These are phyloP conservation scores for Aspergillus tubingensis DNA, from an alignment of 2,329 filamentous ascomycete species.

Conservation along the genomic window DNA sequence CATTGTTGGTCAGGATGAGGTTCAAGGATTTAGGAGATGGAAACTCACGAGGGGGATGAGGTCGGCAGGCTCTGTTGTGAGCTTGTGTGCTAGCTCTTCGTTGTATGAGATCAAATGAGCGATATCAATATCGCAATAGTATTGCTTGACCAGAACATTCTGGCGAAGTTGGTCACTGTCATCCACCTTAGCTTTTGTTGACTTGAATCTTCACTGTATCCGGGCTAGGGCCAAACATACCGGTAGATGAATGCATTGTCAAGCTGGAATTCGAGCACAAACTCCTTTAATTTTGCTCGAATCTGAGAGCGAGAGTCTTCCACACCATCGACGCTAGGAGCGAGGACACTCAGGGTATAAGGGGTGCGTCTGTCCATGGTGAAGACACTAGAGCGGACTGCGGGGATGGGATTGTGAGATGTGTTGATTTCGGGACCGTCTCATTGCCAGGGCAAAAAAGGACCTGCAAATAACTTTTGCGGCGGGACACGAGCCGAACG, in stretches of 20 bases:
- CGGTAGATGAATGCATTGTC: constrained; percentile 95
- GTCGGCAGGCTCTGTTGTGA: constrained; percentile 86
- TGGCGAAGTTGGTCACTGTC: constrained; percentile 88
- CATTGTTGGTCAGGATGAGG: not conserved
- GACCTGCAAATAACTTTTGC: constrained; percentile 30
- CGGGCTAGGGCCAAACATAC: constrained; percentile 48
- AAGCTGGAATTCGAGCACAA: constrained; percentile 89
- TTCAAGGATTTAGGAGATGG: not conserved
- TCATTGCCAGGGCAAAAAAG: constrained; percentile 16
- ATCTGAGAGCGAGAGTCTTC: constrained; percentile 71
- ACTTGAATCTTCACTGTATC: constrained; percentile 20
- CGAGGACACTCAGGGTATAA: constrained; percentile 81
- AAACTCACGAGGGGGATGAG: constrained; percentile 82
- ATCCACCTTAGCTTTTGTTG: constrained; percentile 1
- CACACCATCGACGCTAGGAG: constrained; percentile 64
- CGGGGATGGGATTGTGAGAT: constrained; percentile 15
- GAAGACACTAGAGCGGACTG: constrained; percentile 21
- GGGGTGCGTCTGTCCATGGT: constrained; percentile 84
- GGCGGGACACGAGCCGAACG: constrained; percentile 31
- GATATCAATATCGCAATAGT: constrained; percentile 94
- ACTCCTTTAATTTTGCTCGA: constrained; percentile 80
- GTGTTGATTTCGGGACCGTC: constrained; percentile 13
- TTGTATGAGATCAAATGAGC: constrained; percentile 94
- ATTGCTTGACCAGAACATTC: constrained; percentile 91
- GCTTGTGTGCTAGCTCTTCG: constrained; percentile 86